Conservation (phyloP, 179 eudicot species). For the Actinidia polygama region DNA sequence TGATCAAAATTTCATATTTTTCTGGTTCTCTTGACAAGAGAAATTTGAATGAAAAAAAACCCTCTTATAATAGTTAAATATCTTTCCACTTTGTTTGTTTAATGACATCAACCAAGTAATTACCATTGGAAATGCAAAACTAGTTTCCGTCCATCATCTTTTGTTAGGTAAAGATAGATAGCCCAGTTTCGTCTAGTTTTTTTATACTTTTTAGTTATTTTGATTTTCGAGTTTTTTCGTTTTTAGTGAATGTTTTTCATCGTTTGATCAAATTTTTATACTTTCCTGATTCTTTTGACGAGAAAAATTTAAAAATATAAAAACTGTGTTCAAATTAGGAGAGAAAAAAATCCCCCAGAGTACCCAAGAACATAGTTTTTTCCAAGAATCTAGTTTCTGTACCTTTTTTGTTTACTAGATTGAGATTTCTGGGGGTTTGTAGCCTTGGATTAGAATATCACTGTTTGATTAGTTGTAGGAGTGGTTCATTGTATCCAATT, state of each 20-base stretch:
- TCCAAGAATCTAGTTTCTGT: background rate
- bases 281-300: too few species aligned
- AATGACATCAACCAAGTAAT: background rate
- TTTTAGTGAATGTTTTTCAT: background rate
- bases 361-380: background rate
- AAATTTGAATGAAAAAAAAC: background rate
- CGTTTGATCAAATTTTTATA: too few species aligned
- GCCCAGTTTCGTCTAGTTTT: background rate
- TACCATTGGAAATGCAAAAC: slow-evolving; percentile 5
- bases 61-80: background rate
- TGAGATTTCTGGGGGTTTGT: slow-evolving; percentile 19
- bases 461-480: background rate
- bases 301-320: too few species aligned
- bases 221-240: too few species aligned
- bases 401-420: background rate
- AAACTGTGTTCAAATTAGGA: background rate
- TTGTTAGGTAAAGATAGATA: background rate
- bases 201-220: too few species aligned
- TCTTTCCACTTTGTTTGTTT: background rate
- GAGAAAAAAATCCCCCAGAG: background rate
- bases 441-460: background rate
- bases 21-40: too few species aligned
- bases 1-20: too few species aligned
- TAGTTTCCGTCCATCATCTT: background rate
- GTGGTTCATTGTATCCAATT: slow-evolving; percentile 10